phyloP scores from a whole-genome alignment of 2,329 filamentous ascomycete genomes.

The Metarhizium robertsii region DNA sequence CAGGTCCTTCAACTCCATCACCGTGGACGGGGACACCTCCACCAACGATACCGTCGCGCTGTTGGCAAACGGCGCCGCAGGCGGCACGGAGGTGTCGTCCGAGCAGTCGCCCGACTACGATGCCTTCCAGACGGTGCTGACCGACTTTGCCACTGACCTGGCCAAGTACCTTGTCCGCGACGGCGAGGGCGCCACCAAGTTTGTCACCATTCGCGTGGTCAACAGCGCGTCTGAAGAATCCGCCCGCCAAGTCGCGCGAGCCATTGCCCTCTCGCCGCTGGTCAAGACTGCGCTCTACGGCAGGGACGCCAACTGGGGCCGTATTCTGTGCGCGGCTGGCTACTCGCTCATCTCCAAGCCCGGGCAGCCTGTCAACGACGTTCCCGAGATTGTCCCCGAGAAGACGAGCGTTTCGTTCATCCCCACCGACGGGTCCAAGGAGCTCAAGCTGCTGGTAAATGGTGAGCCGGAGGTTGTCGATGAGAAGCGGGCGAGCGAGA shows the following conservation, averaged over 20 bases:
- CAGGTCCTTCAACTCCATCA: constrained; percentile 92
- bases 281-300: constrained; percentile 98
- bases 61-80: constrained; percentile 90
- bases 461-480: constrained; percentile 75
- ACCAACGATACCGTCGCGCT: constrained; percentile 95
- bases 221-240: constrained; percentile 61
- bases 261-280: constrained; percentile 83
- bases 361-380: constrained; percentile 46
- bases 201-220: constrained; percentile 81
- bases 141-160: constrained; percentile 70
- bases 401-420: constrained; percentile 72
- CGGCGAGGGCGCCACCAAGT: constrained; percentile 96
- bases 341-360: constrained; percentile 60
- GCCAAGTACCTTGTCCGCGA: constrained; percentile 92
- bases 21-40: constrained; percentile 91
- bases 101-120: constrained; percentile 51
- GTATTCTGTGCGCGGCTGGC: constrained; percentile 88
- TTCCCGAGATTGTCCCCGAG: constrained; percentile 55
- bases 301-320: constrained; percentile 96
- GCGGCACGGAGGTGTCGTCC: constrained; percentile 53
- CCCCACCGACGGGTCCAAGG: constrained; percentile 64
- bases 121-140: constrained; percentile 64
- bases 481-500: constrained; percentile 66
- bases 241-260: constrained; percentile 71
- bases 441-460: constrained; percentile 67